Percentiles rank a stretch among this genome's conserved stretches.
These are phyloP conservation scores for Lactarius sp. DNA, from an alignment of 768 basidiomycete genomes.

Conservation along the genomic window DNA sequence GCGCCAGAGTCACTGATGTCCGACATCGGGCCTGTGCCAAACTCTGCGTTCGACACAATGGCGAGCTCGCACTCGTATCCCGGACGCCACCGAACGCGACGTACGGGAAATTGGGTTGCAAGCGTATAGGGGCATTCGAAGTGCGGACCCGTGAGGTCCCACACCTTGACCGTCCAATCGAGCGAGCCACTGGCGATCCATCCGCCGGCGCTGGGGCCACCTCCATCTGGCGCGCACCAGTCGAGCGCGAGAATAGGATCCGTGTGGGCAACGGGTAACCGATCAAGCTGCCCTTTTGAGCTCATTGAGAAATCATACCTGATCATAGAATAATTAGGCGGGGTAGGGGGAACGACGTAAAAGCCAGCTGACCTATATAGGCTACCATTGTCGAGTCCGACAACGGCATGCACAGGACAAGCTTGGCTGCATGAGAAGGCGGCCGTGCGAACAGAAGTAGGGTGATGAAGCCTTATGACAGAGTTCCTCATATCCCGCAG, in stretches of 20 bases:
- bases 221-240: slow-evolving; percentile 47
- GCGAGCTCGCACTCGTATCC: slow-evolving; percentile 72
- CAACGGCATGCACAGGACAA: slow-evolving; percentile 61
- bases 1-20: slow-evolving; percentile 23
- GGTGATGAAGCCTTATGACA: slow-evolving; percentile 65
- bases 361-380: slow-evolving; percentile 48
- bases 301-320: slow-evolving; percentile 82
- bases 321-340: not conserved
- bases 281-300: slow-evolving; percentile 66
- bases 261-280: slow-evolving; percentile 67
- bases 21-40: slow-evolving; percentile 36
- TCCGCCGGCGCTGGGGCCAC: slow-evolving; percentile 34
- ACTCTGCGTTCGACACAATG: slow-evolving; percentile 61
- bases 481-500: slow-evolving; percentile 59
- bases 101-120: slow-evolving; percentile 69
- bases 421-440: slow-evolving; percentile 64
- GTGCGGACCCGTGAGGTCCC: slow-evolving; percentile 61
- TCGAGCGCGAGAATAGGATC: slow-evolving; percentile 69
- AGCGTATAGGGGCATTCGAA: slow-evolving; percentile 63
- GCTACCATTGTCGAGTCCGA: slow-evolving; percentile 34
- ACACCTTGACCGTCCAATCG: slow-evolving; percentile 78
- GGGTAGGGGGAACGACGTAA: not conserved
- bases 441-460: slow-evolving; percentile 61
- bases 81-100: slow-evolving; percentile 73
- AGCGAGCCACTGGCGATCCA: slow-evolving; percentile 80